Evolutionary conservation across 1,284 basidiomycete species (phyloP), one percentile per base, ranked within the genome.

Genomic region (Puccinia horiana): DNA sequence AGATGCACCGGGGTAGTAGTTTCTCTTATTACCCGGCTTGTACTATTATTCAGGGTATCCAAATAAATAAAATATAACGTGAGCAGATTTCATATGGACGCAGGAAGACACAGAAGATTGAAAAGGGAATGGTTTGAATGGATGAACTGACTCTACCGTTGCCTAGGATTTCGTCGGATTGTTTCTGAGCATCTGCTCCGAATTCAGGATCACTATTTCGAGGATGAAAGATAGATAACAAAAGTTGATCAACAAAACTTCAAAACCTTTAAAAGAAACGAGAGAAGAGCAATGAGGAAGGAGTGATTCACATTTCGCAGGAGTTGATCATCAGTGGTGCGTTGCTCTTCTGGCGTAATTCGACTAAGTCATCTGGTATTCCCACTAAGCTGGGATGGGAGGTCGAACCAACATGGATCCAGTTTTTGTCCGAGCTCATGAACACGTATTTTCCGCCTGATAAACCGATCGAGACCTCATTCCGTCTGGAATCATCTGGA

Each of bases 391-490:
- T 81, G 16, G 79, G 79, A 67, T 81, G 72, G 37, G 26, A 73
- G n/a, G 56, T 75, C 16, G 72, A 54, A 32, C 70, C 79, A 8
- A 81, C 79, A 20, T 75, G 69, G 18, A 81, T 40, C 42, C 29
- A 47, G 32, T 81, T 81, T 18, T 26, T 44, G 16, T 81, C 37
- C 18, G 72, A 69, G 16, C 40, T 56, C 42, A 72, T 9, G 29
- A 75, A 44, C 18, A 81, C 32, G 35, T 81, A 75, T 65, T 81
- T 75, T 11, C 79, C 79, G n/a, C 79, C 79, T 81, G 18, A 65
- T 47, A n/a, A 14, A 32, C 18, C n/a, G n/a, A 47, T 47, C 11
- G 42, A 18, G 18, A 47, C 5, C 16, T 23, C 49, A 32, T 35
- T 70, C 32, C 40, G 67, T 26, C 35, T 16, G n/a, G n/a, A n/a